Conservation (phyloP, 345 rosid species). For the Sonneratia alba region DNA sequence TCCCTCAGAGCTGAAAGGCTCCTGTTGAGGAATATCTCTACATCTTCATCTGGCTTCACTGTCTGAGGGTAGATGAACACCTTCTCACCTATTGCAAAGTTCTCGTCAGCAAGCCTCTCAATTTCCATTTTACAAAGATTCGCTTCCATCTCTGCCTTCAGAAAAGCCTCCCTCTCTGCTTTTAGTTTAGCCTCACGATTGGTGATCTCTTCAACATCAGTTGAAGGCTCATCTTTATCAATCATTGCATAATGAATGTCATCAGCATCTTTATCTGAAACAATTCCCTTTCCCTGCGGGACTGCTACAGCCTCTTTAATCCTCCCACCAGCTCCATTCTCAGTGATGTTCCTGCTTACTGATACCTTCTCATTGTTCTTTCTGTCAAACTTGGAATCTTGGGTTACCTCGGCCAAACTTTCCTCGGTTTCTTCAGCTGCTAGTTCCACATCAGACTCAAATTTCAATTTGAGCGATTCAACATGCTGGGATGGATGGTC, state of each 20-base stretch:
- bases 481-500: constrained; percentile 15
- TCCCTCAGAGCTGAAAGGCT: constrained; percentile 42
- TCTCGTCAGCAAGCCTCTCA: constrained; percentile 50
- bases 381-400: constrained; percentile 14
- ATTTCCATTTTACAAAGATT: constrained; percentile 42
- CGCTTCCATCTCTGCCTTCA: constrained; percentile 36
- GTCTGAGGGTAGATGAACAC: constrained; percentile 58
- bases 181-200: constrained; percentile 2
- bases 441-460: constrained; percentile 24
- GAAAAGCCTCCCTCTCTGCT: constrained; percentile 24
- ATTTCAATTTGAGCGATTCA: constrained; percentile 16
- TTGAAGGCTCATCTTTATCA: background rate
- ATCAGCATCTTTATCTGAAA: constrained; percentile 5
- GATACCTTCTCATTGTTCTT: constrained; percentile 13
- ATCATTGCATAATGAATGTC: background rate
- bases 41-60: constrained; percentile 52
- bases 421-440: constrained; percentile 17
- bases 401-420: constrained; percentile 19
- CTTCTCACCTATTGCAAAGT: constrained; percentile 32
- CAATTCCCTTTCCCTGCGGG: constrained; percentile 11
- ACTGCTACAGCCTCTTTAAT: constrained; percentile 11
- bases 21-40: constrained; percentile 67
- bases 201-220: background rate
- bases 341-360: background rate
- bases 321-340: constrained; percentile 28